Base-by-base conservation (phyloP, 2,329 filamentous ascomycete genomes). In the Sphaceloma murrayae region DNA sequence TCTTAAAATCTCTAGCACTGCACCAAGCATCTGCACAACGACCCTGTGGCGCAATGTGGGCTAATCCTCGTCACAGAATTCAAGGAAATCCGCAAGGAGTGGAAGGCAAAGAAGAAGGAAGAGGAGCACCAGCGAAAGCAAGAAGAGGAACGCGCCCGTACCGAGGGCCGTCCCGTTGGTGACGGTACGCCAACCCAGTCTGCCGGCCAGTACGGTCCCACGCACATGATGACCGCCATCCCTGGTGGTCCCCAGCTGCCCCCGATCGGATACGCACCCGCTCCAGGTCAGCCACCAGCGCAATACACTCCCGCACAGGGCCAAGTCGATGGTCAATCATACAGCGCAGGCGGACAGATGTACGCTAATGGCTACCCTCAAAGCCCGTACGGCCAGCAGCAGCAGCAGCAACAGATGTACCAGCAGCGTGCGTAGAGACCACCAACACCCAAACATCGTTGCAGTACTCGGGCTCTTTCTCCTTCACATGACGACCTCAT, bases 81-180 rank as follows among this genome's bases (percentile, higher is more conserved):
- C 69, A 98, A 98, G 63, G 91, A 98, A 60, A 95, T 96, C 49
- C 84, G 91, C 51, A 96, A 96, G 62, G 89, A 96, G 60, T 98
- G 91, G 91, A 98, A 96, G 70, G 85, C 85, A 29, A 86, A 91
- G 58, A 96, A 96, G 77, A 98, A 98, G 85, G 91, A 96, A 63
- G 89, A 96, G 56, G 89, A 96, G 53, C 81, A 81, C 42, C 74
- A 78, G 55, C 84, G 88, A 58, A 95, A 95, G 70, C 83, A 82
- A 9, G 85, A 88, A 7, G 89, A 96, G 52, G 88, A 95, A 59
- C 75, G 81, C 52, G 74, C 80, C 50, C 83, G 88, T 46, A 80
- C 79, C 62, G 75, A 75, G 21, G 75, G 53, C 60, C 71, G 54
- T 34, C 67, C 74, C 40, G 73, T 74, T 36, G 65, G 70, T 18